Base-by-base conservation (phyloP, 192 early-diverging fungal genomes). In the Mortierella alpina region DNA sequence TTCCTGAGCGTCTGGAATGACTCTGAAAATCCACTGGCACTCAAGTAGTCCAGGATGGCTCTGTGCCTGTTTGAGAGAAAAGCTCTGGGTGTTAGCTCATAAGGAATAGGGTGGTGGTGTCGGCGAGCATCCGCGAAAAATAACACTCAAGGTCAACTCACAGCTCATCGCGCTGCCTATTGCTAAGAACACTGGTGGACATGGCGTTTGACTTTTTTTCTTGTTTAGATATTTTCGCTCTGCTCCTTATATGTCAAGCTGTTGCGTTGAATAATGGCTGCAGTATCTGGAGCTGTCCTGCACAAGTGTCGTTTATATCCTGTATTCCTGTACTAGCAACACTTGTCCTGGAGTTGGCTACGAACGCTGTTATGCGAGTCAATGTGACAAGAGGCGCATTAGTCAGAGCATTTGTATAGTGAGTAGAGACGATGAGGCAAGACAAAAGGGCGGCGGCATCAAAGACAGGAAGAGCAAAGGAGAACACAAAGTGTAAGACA, bases 21-120 rank as follows among this genome's bases (percentile, higher is more conserved):
- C 61, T 89, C 86, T 44, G 83, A 74, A 68, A 92, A 92, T 10
- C 95, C 95, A 46, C 87, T 89, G 17, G 92, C 86, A 63, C 90
- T 90, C 64, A 98, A 87, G 83, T 96, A 98, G 84, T 98, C 97
- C 14, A 98, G 80, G 41, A 98, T 91, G 39, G 95, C 90, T 75
- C 91, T 90, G 60, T 90, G 92, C 41, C 91, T 92, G 56, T 47
- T 20, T 6, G 41, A 52, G 7, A 31, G 22, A 15, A 15, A 7
- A 5, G 12, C 17, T 14, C 6, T 52, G 11, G 31, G 8, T 23
- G 18, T 20, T 47, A 50, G 48, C 9, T 51, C 1, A 52, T 12
- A 23, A 9, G 1, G 47, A 48, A 41, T 46, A 50, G 15, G 3
- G 3, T 31, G 31, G 3, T 31, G 31, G 31, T 31, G 3, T 31